Evolutionary conservation across 1,284 basidiomycete species (phyloP).

Genomic region (Trametes pubescens): DNA sequence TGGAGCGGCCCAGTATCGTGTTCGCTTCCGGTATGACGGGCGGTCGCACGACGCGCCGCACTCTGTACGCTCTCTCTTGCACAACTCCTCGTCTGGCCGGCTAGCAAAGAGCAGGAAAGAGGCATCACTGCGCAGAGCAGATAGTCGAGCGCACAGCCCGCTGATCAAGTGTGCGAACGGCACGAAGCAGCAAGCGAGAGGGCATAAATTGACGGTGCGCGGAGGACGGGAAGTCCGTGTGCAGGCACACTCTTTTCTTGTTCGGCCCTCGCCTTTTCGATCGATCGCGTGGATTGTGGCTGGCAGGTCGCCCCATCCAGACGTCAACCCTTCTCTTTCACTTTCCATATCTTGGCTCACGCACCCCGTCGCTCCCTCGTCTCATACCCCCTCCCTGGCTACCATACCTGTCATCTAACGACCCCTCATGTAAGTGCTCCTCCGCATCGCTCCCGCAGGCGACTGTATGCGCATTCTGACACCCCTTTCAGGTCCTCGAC

Average conservation of each 20-base stretch:
- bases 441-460: background rate
- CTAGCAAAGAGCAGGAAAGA: background rate
- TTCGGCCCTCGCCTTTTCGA: conserved; percentile 12
- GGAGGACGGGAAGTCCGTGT: conserved; percentile 9
- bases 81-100: background rate
- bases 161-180: conserved; percentile 9
- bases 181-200: conserved; percentile 6
- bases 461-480: conserved; percentile 8
- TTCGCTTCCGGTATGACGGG: conserved; percentile 7
- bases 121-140: conserved; percentile 5
- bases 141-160: conserved; percentile 15
- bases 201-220: conserved; percentile 6
- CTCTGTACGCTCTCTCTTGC: background rate
- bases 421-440: conserved; percentile 25
- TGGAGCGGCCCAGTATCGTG: conserved; percentile 12
- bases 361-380: conserved; percentile 23
- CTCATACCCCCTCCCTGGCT: conserved; percentile 12
- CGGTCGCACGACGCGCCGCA: conserved; percentile 4
- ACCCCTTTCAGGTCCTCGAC: conserved; percentile 15
- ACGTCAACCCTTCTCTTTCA: conserved; percentile 28
- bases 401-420: conserved; percentile 11
- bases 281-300: conserved; percentile 32
- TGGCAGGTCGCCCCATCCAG: conserved; percentile 28
- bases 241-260: conserved; percentile 25
- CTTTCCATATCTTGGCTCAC: conserved; percentile 25